phyloP scores from a whole-genome alignment of 768 basidiomycete species.

The Tricholoma hemisulphureum region DNA sequence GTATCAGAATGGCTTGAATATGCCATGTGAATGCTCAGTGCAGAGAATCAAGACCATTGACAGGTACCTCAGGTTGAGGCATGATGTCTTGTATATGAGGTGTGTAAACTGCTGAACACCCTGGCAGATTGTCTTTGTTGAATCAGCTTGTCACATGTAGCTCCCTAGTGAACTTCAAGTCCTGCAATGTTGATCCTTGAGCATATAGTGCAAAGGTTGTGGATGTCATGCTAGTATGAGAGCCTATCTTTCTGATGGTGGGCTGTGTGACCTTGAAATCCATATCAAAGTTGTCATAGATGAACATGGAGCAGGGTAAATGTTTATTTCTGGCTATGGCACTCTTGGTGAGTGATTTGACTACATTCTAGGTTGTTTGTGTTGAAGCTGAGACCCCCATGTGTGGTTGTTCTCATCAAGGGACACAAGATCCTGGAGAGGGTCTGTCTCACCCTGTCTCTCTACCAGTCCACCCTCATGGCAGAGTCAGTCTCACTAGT shows the following conservation, averaged over 20 bases:
- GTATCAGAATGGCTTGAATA: slow-evolving; percentile 10
- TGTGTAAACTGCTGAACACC: neutral
- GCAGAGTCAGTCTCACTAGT: no score
- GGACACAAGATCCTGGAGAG: no score
- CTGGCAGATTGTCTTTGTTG: neutral
- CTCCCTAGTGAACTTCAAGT: no score
- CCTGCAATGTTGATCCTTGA: no score
- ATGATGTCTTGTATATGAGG: neutral
- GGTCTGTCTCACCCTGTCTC: no score
- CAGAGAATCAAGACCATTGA: slow-evolving; percentile 5
- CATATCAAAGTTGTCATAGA: slow-evolving; percentile 18
- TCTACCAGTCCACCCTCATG: no score
- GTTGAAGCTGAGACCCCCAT: no score
- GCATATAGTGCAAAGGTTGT: no score
- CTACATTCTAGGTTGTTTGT: slow-evolving; percentile 13
- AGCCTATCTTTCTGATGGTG: slow-evolving; percentile 9
- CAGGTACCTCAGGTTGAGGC: slow-evolving; percentile 7
- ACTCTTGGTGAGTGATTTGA: slow-evolving; percentile 15
- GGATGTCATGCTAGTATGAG: no score
- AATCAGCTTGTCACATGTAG: slow-evolving; percentile 17
- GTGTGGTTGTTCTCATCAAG: no score
- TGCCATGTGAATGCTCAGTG: slow-evolving; percentile 17
- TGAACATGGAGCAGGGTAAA: neutral
- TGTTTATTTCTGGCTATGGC: neutral
- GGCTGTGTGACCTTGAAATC: slow-evolving; percentile 8